Evolutionary conservation across 306 rosid species (phyloP).

Genomic region (Cicer yamashitae): DNA sequence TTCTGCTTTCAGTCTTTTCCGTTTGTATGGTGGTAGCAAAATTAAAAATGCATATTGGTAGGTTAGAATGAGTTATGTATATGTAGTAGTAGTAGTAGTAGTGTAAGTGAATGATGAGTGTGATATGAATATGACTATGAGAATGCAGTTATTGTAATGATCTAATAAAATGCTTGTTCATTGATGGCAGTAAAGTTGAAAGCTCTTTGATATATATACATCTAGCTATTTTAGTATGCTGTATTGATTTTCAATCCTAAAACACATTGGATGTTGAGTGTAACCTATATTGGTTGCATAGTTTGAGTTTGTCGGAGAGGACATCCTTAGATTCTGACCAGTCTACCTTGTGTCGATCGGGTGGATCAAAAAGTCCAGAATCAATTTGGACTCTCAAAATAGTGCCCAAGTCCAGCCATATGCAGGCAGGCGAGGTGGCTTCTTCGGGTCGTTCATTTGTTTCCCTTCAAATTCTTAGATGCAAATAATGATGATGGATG

Average conservation of each 20-base stretch:
- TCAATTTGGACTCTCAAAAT: too few relatives aligned
- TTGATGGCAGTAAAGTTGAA: constrained; percentile 29
- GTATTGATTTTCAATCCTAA: neutral
- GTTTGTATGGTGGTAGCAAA: constrained; percentile 71
- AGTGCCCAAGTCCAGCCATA: too few relatives aligned
- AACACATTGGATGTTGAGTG: neutral
- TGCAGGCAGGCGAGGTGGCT: too few relatives aligned
- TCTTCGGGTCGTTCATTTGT: too few relatives aligned
- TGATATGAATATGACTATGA: constrained; percentile 25
- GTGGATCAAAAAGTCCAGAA: too few relatives aligned
- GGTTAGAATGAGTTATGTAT: constrained; percentile 7
- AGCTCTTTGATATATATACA: neutral
- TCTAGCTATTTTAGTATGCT: neutral
- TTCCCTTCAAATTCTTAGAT: too few relatives aligned
- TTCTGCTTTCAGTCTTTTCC: constrained; percentile 89
- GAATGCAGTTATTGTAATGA: constrained; percentile 18
- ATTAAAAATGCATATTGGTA: constrained; percentile 55
- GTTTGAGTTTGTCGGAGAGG: too few relatives aligned
- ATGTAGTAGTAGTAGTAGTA: too few relatives aligned
- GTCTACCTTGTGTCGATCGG: too few relatives aligned
- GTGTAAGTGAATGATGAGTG: neutral
- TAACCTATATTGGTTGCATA: neutral
- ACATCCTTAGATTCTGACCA: too few relatives aligned
- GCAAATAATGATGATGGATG: too few relatives aligned
- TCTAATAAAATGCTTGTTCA: constrained; percentile 3